Evolutionary conservation across 345 rosid genomes (phyloP).

Genomic region (Reutealis trisperma): DNA sequence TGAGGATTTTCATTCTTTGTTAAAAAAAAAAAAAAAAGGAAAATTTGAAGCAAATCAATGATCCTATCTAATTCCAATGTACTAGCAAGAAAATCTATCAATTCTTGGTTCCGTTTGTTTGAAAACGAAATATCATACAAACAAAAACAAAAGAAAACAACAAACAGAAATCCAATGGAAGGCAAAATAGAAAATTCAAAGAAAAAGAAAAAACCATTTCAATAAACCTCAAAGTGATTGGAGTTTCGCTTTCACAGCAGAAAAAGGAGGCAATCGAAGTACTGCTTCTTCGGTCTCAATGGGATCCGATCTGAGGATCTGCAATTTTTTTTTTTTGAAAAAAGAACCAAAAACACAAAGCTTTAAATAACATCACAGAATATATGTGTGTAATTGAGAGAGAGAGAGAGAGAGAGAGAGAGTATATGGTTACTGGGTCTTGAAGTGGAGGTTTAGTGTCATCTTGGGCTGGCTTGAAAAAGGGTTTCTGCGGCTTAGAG

Average conservation of each 20-base stretch:
- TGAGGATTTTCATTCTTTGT: too few species aligned
- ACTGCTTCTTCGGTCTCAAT: conserved; percentile 76
- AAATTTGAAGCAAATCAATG: too few species aligned
- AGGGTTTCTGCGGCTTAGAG: conserved; percentile 45
- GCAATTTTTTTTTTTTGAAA: background rate
- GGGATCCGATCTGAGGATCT: conserved; percentile 78
- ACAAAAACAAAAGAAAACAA: too few species aligned
- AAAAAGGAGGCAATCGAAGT: conserved; percentile 60
- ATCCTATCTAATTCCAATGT: too few species aligned
- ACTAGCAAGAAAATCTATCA: too few species aligned
- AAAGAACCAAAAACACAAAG: background rate
- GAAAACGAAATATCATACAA: too few species aligned
- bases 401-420: background rate
- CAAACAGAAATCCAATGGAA: background rate
- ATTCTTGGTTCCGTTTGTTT: too few species aligned
- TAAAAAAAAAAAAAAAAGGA: too few species aligned
- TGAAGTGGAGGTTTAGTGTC: conserved; percentile 76
- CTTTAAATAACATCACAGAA: background rate
- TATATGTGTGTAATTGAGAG: background rate
- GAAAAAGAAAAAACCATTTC: too few species aligned
- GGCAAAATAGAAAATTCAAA: background rate
- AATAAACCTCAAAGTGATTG: background rate
- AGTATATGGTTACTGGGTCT: conserved; percentile 53
- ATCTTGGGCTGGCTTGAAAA: conserved; percentile 61
- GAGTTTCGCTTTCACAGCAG: conserved; percentile 14